Conservation (phyloP, 179 eudicot species). For the Dionaea muscipula region DNA sequence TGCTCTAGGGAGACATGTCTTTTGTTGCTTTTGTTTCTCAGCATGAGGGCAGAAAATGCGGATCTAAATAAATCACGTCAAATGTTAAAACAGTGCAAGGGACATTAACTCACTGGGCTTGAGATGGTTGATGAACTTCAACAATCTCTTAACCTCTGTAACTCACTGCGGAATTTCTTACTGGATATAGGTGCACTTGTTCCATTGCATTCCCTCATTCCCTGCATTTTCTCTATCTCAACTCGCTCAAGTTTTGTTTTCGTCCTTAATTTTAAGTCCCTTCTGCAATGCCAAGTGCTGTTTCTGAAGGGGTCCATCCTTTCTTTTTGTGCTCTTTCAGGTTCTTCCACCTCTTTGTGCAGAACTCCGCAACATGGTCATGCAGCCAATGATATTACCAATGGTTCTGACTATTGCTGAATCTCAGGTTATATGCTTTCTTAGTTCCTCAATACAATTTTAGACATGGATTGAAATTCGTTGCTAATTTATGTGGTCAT, state of each 20-base stretch:
- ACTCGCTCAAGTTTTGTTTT: background rate
- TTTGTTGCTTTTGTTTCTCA: too few relatives aligned
- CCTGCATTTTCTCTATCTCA: background rate
- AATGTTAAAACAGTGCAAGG: too few relatives aligned
- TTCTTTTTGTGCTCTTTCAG: slow-evolving; percentile 31
- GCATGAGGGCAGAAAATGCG: too few relatives aligned
- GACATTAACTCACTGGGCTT: too few relatives aligned
- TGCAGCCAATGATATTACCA: slow-evolving; percentile 96
- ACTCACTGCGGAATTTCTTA: too few relatives aligned
- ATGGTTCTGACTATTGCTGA: slow-evolving; percentile 97
- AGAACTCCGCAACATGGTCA: slow-evolving; percentile 87
- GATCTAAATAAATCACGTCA: too few relatives aligned
- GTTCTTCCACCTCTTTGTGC: slow-evolving; percentile 99
- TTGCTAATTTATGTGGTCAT: background rate
- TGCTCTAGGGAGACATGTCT: too few relatives aligned
- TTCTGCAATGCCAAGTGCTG: background rate
- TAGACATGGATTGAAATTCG: background rate
- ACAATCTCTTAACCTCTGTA: too few relatives aligned
- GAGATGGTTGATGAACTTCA: too few relatives aligned
- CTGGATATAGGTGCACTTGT: too few relatives aligned
- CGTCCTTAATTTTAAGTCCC: background rate
- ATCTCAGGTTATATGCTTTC: slow-evolving; percentile 56
- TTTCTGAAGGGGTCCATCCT: background rate
- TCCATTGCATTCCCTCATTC: background rate
- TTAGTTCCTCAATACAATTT: slow-evolving; percentile 1